These are phyloP conservation scores for Podospora comata DNA, from an alignment of 495 filamentous ascomycete species.

Conservation along the genomic window DNA sequence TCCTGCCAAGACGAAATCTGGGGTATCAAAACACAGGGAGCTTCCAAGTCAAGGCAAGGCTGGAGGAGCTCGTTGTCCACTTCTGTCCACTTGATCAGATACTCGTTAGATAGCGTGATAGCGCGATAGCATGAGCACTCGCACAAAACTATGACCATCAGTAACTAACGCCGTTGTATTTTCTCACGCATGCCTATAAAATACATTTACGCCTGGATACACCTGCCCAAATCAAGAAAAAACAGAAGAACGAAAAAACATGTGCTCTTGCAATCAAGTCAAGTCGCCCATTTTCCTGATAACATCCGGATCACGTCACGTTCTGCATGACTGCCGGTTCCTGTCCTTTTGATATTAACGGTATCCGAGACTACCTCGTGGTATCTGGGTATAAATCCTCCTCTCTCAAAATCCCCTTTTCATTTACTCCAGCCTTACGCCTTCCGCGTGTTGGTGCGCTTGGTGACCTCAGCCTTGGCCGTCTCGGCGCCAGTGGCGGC, in stretches of 20 bases:
- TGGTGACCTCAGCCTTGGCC: constrained; percentile 58
- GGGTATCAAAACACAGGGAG: constrained; percentile 10
- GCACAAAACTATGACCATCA: background rate
- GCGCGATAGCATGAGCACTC: background rate
- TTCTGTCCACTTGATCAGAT: constrained; percentile 9
- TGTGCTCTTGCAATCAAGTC: background rate
- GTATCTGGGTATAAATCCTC: constrained; percentile 16
- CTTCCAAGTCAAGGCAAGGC: constrained; percentile 7
- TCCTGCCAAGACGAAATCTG: constrained; percentile 14
- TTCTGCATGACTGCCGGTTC: background rate
- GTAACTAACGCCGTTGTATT: constrained; percentile 22
- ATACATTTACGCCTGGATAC: constrained; percentile 23
- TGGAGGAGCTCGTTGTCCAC: background rate
- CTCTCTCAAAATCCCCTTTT: constrained; percentile 1
- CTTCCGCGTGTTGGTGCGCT: constrained; percentile 48
- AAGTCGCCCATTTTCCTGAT: constrained; percentile 5
- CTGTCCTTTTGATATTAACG: constrained; percentile 2
- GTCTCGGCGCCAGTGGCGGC: constrained; percentile 63
- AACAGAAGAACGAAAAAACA: constrained; percentile 13
- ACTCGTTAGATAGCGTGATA: constrained; percentile 1
- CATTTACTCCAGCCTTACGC: constrained; percentile 26
- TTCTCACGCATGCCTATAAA: constrained; percentile 22
- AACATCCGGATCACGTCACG: background rate
- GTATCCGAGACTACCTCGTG: constrained; percentile 13
- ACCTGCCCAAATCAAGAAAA: constrained; percentile 15